phyloP scores from a whole-genome alignment of 805 yeast species.

The Cyberlindnera xylosilytica region DNA sequence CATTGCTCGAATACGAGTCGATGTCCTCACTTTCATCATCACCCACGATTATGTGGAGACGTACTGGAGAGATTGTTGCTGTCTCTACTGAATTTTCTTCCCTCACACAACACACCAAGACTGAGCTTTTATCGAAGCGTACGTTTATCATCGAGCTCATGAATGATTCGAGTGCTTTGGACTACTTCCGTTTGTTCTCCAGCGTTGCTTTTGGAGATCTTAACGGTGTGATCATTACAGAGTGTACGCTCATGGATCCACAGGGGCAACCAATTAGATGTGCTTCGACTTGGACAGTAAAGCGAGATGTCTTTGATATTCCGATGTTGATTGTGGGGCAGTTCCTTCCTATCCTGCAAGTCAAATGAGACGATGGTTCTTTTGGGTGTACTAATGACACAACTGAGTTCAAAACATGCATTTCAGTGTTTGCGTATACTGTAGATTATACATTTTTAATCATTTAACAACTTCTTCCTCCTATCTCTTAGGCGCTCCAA shows the following conservation, averaged over 20 bases:
- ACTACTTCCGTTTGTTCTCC: slow-evolving; percentile 70
- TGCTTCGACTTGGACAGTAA: slow-evolving; percentile 82
- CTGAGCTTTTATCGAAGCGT: slow-evolving; percentile 55
- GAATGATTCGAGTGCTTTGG: slow-evolving; percentile 74
- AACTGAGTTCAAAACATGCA: too few species aligned
- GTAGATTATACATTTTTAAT: too few species aligned
- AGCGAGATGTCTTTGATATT: slow-evolving; percentile 77
- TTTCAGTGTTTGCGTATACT: too few species aligned
- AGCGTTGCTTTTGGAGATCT: slow-evolving; percentile 46
- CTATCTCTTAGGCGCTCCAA: too few species aligned
- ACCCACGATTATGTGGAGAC: slow-evolving; percentile 81
- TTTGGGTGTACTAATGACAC: too few species aligned
- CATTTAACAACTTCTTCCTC: too few species aligned
- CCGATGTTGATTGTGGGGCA: slow-evolving; percentile 85
- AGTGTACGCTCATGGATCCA: slow-evolving; percentile 37
- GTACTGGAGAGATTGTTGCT: slow-evolving; percentile 83
- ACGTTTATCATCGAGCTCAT: slow-evolving; percentile 75
- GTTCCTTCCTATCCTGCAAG: slow-evolving; percentile 59
- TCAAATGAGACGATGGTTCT: slow-evolving; percentile 12
- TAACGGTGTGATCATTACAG: slow-evolving; percentile 37
- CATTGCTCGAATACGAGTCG: slow-evolving; percentile 54
- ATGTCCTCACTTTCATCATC: slow-evolving; percentile 54
- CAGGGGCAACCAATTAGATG: slow-evolving; percentile 48
- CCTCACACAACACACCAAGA: slow-evolving; percentile 59
- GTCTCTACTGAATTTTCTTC: slow-evolving; percentile 72